Percentiles rank a stretch among this genome's conserved stretches.
Evolutionary conservation across 331 rosid genomes (phyloP).

Genomic region (Cydonia oblonga): DNA sequence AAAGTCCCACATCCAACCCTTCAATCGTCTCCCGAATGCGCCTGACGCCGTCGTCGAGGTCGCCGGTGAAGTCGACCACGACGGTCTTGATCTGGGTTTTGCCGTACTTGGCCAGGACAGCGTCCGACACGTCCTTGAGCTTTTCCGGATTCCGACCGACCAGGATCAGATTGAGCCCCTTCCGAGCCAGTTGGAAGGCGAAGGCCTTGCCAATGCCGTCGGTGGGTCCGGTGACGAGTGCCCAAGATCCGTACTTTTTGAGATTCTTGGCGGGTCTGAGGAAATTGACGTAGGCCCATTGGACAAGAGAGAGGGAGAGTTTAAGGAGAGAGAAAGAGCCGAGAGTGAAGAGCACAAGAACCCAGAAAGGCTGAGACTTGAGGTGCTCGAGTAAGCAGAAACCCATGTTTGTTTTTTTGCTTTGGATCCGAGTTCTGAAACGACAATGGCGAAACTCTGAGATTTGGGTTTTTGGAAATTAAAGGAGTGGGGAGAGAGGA

Average conservation of each 20-base stretch:
- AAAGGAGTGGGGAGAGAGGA: neutral
- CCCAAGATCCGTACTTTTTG: slow-evolving; percentile 81
- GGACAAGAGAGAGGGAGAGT: slow-evolving; percentile 24
- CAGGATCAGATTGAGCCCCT: slow-evolving; percentile 58
- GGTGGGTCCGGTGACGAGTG: slow-evolving; percentile 76
- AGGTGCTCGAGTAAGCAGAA: slow-evolving; percentile 28
- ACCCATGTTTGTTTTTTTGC: slow-evolving; percentile 27
- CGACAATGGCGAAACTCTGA: neutral
- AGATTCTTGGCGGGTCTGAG: slow-evolving; percentile 72
- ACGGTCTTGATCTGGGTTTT: slow-evolving; percentile 48
- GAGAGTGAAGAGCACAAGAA: slow-evolving; percentile 26
- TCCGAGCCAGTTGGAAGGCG: slow-evolving; percentile 66
- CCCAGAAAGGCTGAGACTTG: slow-evolving; percentile 57
- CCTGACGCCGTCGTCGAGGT: slow-evolving; percentile 47
- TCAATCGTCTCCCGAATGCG: slow-evolving; percentile 47
- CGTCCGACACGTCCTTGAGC: slow-evolving; percentile 62
- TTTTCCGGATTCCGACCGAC: slow-evolving; percentile 81
- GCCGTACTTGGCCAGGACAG: slow-evolving; percentile 36
- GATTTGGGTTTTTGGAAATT: neutral
- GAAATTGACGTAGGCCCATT: slow-evolving; percentile 70
- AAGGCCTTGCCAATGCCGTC: slow-evolving; percentile 90
- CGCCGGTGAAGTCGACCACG: slow-evolving; percentile 76
- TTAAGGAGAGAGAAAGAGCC: slow-evolving; percentile 45
- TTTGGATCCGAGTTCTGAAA: neutral
- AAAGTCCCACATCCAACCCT: slow-evolving; percentile 68